Percentiles rank a stretch among this genome's conserved stretches.
Evolutionary conservation across 2,329 filamentous ascomycete genomes (phyloP).

Genomic region (Stachybotrys chartarum): DNA sequence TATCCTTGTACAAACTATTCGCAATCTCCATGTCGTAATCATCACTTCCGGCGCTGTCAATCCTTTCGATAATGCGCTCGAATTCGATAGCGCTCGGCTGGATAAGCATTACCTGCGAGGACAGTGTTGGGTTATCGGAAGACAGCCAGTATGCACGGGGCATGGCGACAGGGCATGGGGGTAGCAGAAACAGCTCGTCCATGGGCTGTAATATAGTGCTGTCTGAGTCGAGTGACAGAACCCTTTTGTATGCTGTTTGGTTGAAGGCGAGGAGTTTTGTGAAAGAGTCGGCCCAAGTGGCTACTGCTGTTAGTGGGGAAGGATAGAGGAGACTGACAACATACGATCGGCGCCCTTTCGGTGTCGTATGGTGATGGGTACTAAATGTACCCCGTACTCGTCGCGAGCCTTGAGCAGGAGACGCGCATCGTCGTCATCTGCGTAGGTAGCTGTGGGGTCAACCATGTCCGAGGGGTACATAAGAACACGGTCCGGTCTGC

Average conservation of each 20-base stretch:
- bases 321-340: slow-evolving; percentile 1
- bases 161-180: slow-evolving; percentile 53
- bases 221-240: slow-evolving; percentile 50
- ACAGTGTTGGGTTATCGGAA: slow-evolving; percentile 44
- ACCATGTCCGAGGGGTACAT: slow-evolving; percentile 37
- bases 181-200: slow-evolving; percentile 64
- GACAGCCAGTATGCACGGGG: slow-evolving; percentile 64
- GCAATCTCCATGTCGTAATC: slow-evolving; percentile 63
- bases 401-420: slow-evolving; percentile 35
- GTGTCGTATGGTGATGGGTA: slow-evolving; percentile 32
- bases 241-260: slow-evolving; percentile 49
- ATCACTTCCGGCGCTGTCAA: slow-evolving; percentile 12
- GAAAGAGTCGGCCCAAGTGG: slow-evolving; percentile 55
- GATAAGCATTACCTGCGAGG: slow-evolving; percentile 55
- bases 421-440: slow-evolving; percentile 17
- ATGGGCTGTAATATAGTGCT: slow-evolving; percentile 51
- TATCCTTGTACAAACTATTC: slow-evolving; percentile 52
- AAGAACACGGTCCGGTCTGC: slow-evolving; percentile 35
- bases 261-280: slow-evolving; percentile 64
- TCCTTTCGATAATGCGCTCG: slow-evolving; percentile 16
- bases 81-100: slow-evolving; percentile 49
- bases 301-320: slow-evolving; percentile 5
- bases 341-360: slow-evolving; percentile 27
- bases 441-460: slow-evolving; percentile 12
- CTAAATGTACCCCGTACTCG: slow-evolving; percentile 35